These are phyloP conservation scores for Phaffomyces thermotolerans DNA, from an alignment of 805 yeast genomes.

Conservation along the genomic window DNA sequence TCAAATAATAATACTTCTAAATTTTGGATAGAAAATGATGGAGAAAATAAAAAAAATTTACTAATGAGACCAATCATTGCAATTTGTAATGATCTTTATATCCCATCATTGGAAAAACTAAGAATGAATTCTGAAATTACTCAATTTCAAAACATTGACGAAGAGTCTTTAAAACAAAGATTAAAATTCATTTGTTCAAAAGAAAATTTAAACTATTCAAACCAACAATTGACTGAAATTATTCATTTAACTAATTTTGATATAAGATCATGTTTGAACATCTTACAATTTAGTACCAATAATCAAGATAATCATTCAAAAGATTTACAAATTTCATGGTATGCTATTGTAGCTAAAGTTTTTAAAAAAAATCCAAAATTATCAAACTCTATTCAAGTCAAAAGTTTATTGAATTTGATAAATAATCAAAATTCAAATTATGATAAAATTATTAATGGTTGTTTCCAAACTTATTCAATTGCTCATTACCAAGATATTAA, in stretches of 20 bases:
- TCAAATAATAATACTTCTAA: conserved; percentile 20
- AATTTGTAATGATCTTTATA: conserved; percentile 82
- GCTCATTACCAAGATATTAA: conserved; percentile 60
- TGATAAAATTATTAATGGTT: conserved; percentile 65
- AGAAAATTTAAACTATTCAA: conserved; percentile 46
- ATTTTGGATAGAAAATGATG: conserved; percentile 19
- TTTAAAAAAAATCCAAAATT: conserved; percentile 46
- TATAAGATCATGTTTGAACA: conserved; percentile 76
- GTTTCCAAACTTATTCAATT: conserved; percentile 59
- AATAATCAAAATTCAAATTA: conserved; percentile 37
- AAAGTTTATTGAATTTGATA: conserved; percentile 38
- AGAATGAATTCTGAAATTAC: conserved; percentile 70
- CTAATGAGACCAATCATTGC: conserved; percentile 83
- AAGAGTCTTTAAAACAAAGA: conserved; percentile 37
- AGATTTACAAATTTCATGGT: conserved; percentile 66
- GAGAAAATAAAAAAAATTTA: conserved; percentile 32
- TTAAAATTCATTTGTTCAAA: conserved; percentile 43
- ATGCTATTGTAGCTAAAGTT: conserved; percentile 48
- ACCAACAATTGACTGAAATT: conserved; percentile 52
- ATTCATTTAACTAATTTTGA: conserved; percentile 74
- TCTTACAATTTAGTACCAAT: conserved; percentile 54
- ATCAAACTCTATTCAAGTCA: conserved; percentile 41
- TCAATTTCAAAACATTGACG: conserved; percentile 52
- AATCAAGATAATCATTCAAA: conserved; percentile 29
- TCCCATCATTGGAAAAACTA: conserved; percentile 65